Evolutionary conservation across 2,329 filamentous ascomycete genomes (phyloP).

Genomic region (Atkinsonella hypoxylon): DNA sequence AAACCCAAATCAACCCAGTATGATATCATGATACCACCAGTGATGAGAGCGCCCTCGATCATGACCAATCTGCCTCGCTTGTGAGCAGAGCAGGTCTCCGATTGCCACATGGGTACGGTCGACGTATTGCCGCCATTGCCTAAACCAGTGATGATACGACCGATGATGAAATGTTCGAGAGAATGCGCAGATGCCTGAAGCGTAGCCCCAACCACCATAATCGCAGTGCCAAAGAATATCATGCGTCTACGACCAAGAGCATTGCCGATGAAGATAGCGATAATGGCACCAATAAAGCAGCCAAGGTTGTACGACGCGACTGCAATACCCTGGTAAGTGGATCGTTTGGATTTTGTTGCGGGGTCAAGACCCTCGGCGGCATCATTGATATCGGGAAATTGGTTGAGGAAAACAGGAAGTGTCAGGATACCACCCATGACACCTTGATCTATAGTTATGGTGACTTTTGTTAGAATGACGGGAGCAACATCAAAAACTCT

Average conservation of each 20-base stretch:
- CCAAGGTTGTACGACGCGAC: conserved; percentile 48
- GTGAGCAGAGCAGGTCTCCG: conserved; percentile 44
- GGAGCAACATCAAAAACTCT: not conserved
- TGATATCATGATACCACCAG: conserved; percentile 42
- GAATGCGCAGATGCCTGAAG: conserved; percentile 46
- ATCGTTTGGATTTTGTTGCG: conserved; percentile 27
- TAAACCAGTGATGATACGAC: conserved; percentile 46
- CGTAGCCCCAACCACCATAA: conserved; percentile 45
- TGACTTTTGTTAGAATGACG: not conserved
- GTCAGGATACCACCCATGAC: conserved; percentile 68
- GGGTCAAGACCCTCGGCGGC: conserved; percentile 24
- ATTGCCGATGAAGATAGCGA: conserved; percentile 55
- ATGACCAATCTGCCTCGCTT: conserved; percentile 49
- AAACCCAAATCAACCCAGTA: conserved; percentile 52
- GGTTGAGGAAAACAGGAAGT: conserved; percentile 44
- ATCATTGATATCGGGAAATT: conserved; percentile 41
- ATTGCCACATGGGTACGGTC: conserved; percentile 48
- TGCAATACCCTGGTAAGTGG: conserved; percentile 41
- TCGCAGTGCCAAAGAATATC: conserved; percentile 45
- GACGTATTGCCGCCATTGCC: conserved; percentile 47
- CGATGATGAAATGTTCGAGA: conserved; percentile 43
- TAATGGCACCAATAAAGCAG: conserved; percentile 51
- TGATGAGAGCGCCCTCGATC: conserved; percentile 47
- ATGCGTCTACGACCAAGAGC: conserved; percentile 46
- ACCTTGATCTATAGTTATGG: conserved; percentile 48